These are phyloP conservation scores for Hyaloraphidium curvatum DNA, from an alignment of 192 early-diverging fungal genomes.

Conservation along the genomic window DNA sequence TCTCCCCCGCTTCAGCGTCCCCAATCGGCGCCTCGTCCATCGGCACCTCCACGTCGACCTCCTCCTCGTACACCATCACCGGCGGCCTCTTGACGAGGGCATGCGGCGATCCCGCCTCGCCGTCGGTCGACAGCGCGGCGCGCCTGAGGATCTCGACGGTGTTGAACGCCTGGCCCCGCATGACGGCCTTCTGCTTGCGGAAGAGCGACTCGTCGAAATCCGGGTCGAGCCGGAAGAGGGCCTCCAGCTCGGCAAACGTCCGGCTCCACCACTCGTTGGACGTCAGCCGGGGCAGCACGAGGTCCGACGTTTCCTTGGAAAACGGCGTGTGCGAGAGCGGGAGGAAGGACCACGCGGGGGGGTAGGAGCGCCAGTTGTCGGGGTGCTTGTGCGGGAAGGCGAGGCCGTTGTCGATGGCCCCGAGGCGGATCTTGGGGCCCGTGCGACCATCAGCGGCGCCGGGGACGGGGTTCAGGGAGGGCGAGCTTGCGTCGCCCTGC, in stretches of 20 bases:
- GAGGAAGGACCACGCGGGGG: constrained; percentile 73
- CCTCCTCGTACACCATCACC: constrained; percentile 29
- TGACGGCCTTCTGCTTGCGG: constrained; percentile 54
- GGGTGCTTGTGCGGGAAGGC: constrained; percentile 87
- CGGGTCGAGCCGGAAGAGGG: constrained; percentile 45
- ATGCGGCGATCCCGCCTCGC: constrained; percentile 11
- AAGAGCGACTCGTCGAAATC: constrained; percentile 71
- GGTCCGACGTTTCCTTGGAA: constrained; percentile 39
- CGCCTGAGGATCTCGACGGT: constrained; percentile 46
- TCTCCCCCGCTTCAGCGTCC: constrained; percentile 12
- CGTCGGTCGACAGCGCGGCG: constrained; percentile 10
- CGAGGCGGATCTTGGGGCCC: constrained; percentile 33
- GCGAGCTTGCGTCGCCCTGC: too few species aligned
- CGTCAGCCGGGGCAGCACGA: constrained; percentile 45
- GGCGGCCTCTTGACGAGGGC: constrained; percentile 22
- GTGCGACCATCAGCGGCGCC: too few species aligned
- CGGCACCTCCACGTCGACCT: not conserved
- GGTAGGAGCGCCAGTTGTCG: constrained; percentile 69
- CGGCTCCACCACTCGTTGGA: constrained; percentile 59
- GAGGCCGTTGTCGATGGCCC: constrained; percentile 86
- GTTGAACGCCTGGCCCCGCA: constrained; percentile 75
- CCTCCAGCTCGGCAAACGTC: constrained; percentile 42
- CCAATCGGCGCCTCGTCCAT: constrained; percentile 6
- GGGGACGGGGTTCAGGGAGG: too few species aligned
- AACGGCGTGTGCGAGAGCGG: constrained; percentile 46